Evolutionary conservation across 2,329 filamentous ascomycete genomes (phyloP), one percentile per base, ranked within the genome.

Genomic region (Fusarium graminum): DNA sequence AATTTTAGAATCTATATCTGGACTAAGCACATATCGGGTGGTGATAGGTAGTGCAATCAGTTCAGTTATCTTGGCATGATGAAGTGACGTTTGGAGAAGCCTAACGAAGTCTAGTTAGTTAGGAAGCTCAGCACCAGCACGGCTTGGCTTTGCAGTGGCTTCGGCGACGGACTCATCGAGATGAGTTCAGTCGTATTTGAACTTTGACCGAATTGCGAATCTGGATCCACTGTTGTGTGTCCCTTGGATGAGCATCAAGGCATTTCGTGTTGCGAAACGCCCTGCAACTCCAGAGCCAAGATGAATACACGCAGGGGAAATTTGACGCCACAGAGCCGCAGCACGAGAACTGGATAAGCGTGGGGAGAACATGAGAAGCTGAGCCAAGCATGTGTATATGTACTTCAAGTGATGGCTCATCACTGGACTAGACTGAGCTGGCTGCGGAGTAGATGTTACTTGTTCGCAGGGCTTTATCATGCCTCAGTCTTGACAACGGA

Each of bases 1-100:
- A 60, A 63, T 58, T 42, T 51, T 30, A 22, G 22, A 22, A 22
- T 22, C 22, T 59, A 67, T 69, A 56, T 63, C 58, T 53, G 46
- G 39, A 32, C 32, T 29, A 14, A 30, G 22, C 38, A 14, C 25
- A n/a, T 29, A 36, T 32, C 17, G 16, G 29, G 16, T 14, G 11
- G n/a, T 45, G 32, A 52, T 40, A 44, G 32, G 42, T 28, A 4
- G 25, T 12, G 14, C 19, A 13, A n/a, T 38, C n/a, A 32, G 22
- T 22, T 22, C 22, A 60, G 44, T 54, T 52, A 32, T 58, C 38
- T 40, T 53, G 40, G 28, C 36, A 53, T 52, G 56, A 38, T 50
- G 39, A 28, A 63, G 40, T 34, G 29, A 39, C 14, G 17, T 60
- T 49, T n/a, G 39, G 32, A 32, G 47, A 41, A 47, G 29, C 32